phyloP scores from a whole-genome alignment of 352 stramenopile species.

The Globisporangium ultimum region DNA sequence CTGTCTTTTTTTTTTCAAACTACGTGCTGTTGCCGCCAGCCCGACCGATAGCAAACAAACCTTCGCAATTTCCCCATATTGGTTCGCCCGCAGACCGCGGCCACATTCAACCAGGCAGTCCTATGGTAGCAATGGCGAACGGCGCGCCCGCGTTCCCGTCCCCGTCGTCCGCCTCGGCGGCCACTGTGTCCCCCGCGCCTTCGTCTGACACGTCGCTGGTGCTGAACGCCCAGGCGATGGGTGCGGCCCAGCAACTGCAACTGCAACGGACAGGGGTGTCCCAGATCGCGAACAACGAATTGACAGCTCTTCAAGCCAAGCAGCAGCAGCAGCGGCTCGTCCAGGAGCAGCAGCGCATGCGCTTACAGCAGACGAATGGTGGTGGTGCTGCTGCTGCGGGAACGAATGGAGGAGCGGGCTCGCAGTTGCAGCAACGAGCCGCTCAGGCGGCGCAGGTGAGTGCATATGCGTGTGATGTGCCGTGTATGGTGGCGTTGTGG shows the following conservation, averaged over 20 bases:
- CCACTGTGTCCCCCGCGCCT: background rate
- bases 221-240: background rate
- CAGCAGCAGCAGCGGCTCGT: background rate
- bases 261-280: background rate
- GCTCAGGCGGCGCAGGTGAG: background rate
- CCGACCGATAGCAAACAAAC: background rate
- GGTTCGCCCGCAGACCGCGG: background rate
- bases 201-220: background rate
- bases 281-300: background rate
- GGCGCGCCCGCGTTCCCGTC: too few species aligned
- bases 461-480: background rate
- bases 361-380: background rate
- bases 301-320: background rate
- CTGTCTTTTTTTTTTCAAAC: too few species aligned
- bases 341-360: background rate
- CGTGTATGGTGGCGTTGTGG: background rate
- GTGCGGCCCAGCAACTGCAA: background rate
- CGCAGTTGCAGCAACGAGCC: background rate
- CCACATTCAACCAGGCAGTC: background rate
- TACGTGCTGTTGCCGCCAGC: background rate
- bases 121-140: background rate
- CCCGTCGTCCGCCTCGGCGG: background rate
- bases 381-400: background rate
- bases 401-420: background rate
- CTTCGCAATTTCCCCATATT: background rate